Evolutionary conservation across 2,329 filamentous ascomycete species (phyloP), one percentile per base, ranked within the genome.

Genomic region (Botrytis porri): DNA sequence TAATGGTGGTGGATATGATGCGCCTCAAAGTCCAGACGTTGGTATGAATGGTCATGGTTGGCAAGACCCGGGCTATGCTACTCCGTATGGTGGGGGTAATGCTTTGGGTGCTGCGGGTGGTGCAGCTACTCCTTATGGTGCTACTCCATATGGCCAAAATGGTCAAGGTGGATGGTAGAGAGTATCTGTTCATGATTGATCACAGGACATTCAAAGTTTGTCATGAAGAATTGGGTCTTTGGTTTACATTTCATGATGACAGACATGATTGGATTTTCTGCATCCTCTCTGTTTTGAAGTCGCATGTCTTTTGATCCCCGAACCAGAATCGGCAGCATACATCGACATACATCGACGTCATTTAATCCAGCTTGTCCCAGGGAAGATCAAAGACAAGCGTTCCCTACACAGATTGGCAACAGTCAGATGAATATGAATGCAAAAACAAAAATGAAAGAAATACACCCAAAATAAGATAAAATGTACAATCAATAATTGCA

Each of bases 31-130:
- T 79, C 91, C 90, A 18, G 89, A 90, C 75, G 70, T 75, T 65
- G 71, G 80, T 81, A 85, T 90, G 86, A 83, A 88, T 71, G 88
- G 85, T 32, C 85, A 84, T 71, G 85, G 85, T 32, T 90, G 88
- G 84, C 86, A 88, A 75, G 87, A 89, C 73, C 82, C 82, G 54
- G 92, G 91, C 51, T 93, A 89, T 80, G 90, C 89, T 16, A 93
- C 92, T 14, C 90, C 92, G 0, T 93, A 90, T 78, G 89, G 86
- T 37, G 88, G 88, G 37, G 84, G 87, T 74, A 92, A 88, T 79
- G 84, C 88, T 29, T 95, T 92, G 88, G 91, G 91, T 29, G 88
- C 85, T 51, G 87, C 84, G 14, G 83, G 83, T 43, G 88, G 84
- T 25, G 84, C 83, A 32, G 83, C 85, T 70, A 89, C 88, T 35